A percentile compares a stretch with the other conserved stretches of the same genome.
phyloP scores from a whole-genome alignment of 73 alveolate species.

The Symbiodinium pilosum region DNA sequence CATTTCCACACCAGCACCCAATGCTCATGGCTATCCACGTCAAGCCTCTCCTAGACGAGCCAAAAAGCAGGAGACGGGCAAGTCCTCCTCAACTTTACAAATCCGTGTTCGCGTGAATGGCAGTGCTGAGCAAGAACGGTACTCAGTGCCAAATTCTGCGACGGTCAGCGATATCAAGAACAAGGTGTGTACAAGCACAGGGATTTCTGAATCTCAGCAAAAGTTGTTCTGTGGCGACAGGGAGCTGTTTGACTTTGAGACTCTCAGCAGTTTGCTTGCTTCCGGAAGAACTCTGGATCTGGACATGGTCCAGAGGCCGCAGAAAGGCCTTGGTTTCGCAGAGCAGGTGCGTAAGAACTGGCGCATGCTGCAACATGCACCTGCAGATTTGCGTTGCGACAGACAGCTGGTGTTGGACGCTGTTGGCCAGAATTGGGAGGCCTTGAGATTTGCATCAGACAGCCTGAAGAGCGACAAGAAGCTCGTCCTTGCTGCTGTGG shows the following conservation, averaged over 20 bases:
- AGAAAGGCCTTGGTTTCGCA: slow-evolving; percentile 45
- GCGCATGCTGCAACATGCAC: slow-evolving; percentile 82
- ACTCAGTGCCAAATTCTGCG: slow-evolving; percentile 24
- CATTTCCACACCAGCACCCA: not conserved
- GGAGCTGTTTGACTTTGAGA: slow-evolving; percentile 62
- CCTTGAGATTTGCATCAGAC: slow-evolving; percentile 21
- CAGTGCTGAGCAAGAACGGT: not conserved
- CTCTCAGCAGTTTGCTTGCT: slow-evolving; percentile 13
- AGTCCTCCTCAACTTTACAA: not conserved
- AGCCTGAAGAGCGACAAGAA: not conserved
- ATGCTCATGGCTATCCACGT: not conserved
- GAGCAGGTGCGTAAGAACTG: slow-evolving; percentile 56
- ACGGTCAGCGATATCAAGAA: slow-evolving; percentile 39
- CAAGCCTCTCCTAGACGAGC: not conserved
- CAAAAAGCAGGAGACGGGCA: not conserved
- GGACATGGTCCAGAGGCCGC: slow-evolving; percentile 36
- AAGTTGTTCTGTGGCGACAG: slow-evolving; percentile 44
- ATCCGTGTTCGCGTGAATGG: slow-evolving; percentile 66
- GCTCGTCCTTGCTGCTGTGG: slow-evolving; percentile 57
- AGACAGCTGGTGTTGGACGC: slow-evolving; percentile 46
- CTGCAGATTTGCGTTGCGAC: slow-evolving; percentile 21
- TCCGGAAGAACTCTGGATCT: slow-evolving; percentile 34
- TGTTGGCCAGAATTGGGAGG: slow-evolving; percentile 64
- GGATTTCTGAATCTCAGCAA: not conserved
- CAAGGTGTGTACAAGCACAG: not conserved